Evolutionary conservation across 441 rosid genomes (phyloP).

Genomic region (Lepidium campestre): DNA sequence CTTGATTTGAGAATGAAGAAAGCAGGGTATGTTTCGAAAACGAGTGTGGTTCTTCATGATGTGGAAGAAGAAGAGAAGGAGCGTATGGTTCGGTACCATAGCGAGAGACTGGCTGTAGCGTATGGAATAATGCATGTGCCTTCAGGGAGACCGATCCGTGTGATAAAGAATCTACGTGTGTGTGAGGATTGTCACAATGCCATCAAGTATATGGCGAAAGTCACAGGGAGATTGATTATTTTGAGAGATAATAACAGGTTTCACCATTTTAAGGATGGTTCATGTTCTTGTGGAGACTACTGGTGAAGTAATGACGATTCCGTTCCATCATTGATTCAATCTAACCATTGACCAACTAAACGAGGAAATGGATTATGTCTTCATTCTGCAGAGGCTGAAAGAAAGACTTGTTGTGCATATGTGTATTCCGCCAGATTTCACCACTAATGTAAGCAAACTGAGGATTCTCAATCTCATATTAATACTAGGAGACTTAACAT

Average conservation of each 20-base stretch:
- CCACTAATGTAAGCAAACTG: neutral
- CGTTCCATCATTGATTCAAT: neutral
- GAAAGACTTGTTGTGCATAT: neutral
- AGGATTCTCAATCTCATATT: neutral
- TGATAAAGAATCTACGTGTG: conserved; percentile 50
- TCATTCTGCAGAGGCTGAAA: neutral
- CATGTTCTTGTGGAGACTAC: conserved; percentile 54
- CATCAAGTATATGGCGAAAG: conserved; percentile 41
- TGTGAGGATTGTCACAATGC: conserved; percentile 52
- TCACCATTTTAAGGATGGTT: conserved; percentile 49
- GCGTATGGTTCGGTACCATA: conserved; percentile 46
- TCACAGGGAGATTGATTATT: conserved; percentile 41
- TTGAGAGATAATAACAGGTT: conserved; percentile 46
- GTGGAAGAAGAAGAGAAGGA: conserved; percentile 58
- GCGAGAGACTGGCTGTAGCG: conserved; percentile 49
- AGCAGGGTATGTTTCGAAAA: conserved; percentile 39
- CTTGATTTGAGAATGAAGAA: conserved; percentile 40
- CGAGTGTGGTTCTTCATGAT: conserved; percentile 48
- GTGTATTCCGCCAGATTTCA: neutral
- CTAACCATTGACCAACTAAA: neutral
- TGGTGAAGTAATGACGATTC: conserved; percentile 33
- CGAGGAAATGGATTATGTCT: neutral
- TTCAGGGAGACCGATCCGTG: conserved; percentile 45
- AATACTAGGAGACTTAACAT: too few species aligned
- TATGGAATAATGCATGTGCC: conserved; percentile 39